Evolutionary conservation across 2,329 filamentous ascomycete species (phyloP).

Genomic region (Colletotrichum plurivorum): DNA sequence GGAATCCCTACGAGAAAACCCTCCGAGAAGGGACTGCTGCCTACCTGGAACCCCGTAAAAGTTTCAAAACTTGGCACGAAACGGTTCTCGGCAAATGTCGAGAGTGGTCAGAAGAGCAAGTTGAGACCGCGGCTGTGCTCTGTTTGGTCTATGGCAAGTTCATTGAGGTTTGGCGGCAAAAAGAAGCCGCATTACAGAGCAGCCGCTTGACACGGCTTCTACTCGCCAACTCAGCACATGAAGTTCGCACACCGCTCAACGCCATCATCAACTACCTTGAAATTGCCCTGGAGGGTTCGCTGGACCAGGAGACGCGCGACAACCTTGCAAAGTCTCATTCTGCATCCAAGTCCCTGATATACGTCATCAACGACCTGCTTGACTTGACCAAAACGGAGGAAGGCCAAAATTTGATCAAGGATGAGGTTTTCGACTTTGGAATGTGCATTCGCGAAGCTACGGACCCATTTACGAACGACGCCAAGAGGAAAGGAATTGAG

Average conservation of each 20-base stretch:
- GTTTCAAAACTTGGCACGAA: slow-evolving; percentile 87
- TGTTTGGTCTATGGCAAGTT: slow-evolving; percentile 91
- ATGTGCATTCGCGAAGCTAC: slow-evolving; percentile 83
- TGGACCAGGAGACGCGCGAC: slow-evolving; percentile 87
- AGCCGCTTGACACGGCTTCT: slow-evolving; percentile 85
- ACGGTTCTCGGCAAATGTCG: slow-evolving; percentile 85
- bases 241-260: slow-evolving; percentile 91
- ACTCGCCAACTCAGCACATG: slow-evolving; percentile 90
- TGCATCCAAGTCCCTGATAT: slow-evolving; percentile 91
- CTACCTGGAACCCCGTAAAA: slow-evolving; percentile 83
- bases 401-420: slow-evolving; percentile 82
- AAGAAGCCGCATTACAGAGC: slow-evolving; percentile 85
- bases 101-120: slow-evolving; percentile 90
- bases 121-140: slow-evolving; percentile 89
- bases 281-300: slow-evolving; percentile 84
- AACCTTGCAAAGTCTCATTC: slow-evolving; percentile 89
- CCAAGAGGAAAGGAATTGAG: slow-evolving; percentile 79
- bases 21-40: slow-evolving; percentile 79
- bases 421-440: slow-evolving; percentile 82
- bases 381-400: slow-evolving; percentile 92
- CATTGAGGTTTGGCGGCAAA: slow-evolving; percentile 93
- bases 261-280: slow-evolving; percentile 96
- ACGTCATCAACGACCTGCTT: slow-evolving; percentile 92
- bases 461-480: slow-evolving; percentile 80
- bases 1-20: slow-evolving; percentile 86